Base-by-base conservation (phyloP, 768 basidiomycete species). In the Hydnomerulius pinastri region DNA sequence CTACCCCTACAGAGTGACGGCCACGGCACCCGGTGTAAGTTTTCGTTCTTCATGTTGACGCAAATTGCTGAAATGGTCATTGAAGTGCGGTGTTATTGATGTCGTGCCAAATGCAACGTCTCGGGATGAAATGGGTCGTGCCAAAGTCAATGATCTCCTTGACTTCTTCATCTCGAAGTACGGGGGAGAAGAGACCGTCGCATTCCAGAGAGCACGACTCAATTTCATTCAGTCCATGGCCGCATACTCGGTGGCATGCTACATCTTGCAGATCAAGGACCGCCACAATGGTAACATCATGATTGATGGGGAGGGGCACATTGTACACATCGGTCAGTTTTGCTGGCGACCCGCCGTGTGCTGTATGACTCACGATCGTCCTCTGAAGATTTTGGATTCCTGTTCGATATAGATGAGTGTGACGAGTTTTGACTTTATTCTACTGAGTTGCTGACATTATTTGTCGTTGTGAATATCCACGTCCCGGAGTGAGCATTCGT, bases 181-280 rank as follows among this genome's bases (percentile, higher is more conserved):
- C 62, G 97, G 96, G 18, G 86, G 89, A 41, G 82, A 88, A 64
- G 92, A 98, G 59, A 91, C 92, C 0, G 71, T 91, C 36, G 77
- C 87, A 41, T 99, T 98, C 75, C 95, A 98, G 66, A 80, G 82
- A 55, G 97, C 97, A 37, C 86, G 94, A 15, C 77, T 90, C 54
- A 97, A 98, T 70, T 99, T 99, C 65, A 92, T 99, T 50, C 95
- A 97, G 65, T 96, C 93, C 2, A 99, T 98, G 97, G 96, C 97
- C 0, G 97, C 94, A 9, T 99, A 99, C 69, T 98, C 96, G 27
- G 87, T 98, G 21, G 92, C 94, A 7, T 98, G 96, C 68, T 98
- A 97, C 67, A 93, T 99, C 57, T 71, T 98, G 37, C 97, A 99
- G 69, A 95, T 99, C 74, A 99, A 99, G 73, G 97, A 99, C 65